Evolutionary conservation across 2,329 filamentous ascomycete genomes (phyloP).

Genomic region (Ophiostoma himal-ulmi): DNA sequence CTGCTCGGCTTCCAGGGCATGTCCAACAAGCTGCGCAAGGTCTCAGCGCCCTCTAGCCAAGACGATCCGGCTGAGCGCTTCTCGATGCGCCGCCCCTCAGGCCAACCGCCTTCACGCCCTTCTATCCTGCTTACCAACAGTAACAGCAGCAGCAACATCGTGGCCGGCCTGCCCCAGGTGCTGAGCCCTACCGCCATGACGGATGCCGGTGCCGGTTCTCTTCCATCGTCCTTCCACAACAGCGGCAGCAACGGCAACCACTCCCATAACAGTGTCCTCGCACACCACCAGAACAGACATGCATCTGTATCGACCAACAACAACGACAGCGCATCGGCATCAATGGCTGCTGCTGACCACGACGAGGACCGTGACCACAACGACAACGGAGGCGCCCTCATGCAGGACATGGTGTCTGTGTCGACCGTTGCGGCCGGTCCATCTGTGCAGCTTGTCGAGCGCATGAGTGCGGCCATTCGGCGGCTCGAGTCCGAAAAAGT

Average conservation of each 20-base stretch:
- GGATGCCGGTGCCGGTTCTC: slow-evolving; percentile 3
- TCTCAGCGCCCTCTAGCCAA: slow-evolving; percentile 47
- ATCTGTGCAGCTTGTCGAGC: slow-evolving; percentile 88
- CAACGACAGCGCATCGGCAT: not conserved
- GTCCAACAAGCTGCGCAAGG: slow-evolving; percentile 41
- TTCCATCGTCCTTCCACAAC: slow-evolving; percentile 12
- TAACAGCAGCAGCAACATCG: slow-evolving; percentile 13
- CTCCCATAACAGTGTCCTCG: not conserved
- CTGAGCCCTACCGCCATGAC: slow-evolving; percentile 40
- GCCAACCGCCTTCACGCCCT: slow-evolving; percentile 42
- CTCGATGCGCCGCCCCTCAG: slow-evolving; percentile 45
- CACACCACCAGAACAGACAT: slow-evolving; percentile 13
- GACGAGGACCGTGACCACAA: not conserved
- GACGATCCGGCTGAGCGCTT: slow-evolving; percentile 40
- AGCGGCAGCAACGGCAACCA: slow-evolving; percentile 5
- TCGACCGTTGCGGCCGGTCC: slow-evolving; percentile 88
- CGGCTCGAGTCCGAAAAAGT: slow-evolving; percentile 89
- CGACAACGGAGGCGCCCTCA: slow-evolving; percentile 49
- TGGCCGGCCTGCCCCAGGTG: slow-evolving; percentile 31
- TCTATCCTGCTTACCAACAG: slow-evolving; percentile 32
- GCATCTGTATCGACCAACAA: slow-evolving; percentile 10
- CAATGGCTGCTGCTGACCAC: not conserved
- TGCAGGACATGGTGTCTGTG: slow-evolving; percentile 80
- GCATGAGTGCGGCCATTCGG: slow-evolving; percentile 90
- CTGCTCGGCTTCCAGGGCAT: slow-evolving; percentile 42